phyloP scores from a whole-genome alignment of 2,329 filamentous ascomycete genomes.

The Paraphoma chrysanthemicola region DNA sequence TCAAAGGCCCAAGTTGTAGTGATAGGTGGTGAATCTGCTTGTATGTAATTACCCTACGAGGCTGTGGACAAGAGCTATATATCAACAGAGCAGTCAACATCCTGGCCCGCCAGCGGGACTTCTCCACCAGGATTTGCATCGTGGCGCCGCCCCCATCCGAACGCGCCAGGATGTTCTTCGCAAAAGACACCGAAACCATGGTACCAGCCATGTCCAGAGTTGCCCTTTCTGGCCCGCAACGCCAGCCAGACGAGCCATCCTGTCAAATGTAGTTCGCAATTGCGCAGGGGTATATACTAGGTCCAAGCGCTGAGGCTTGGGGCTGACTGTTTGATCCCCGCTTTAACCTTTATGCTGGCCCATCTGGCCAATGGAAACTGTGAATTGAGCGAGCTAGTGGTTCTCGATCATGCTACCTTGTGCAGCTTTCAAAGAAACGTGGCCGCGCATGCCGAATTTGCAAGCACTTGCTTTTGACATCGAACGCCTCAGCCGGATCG shows the following conservation, averaged over 20 bases:
- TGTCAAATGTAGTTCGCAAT: conserved; percentile 23
- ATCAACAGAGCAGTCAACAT: conserved; percentile 5
- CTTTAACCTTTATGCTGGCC: conserved; percentile 9
- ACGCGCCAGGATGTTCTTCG: conserved; percentile 21
- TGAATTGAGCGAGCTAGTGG: conserved; percentile 1
- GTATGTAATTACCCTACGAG: not conserved
- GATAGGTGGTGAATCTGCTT: not conserved
- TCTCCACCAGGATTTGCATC: conserved; percentile 19
- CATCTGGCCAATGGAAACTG: not conserved
- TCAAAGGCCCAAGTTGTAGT: not conserved
- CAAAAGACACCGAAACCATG: conserved; percentile 28
- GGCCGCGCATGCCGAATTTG: conserved; percentile 17
- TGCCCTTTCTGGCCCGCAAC: conserved; percentile 21
- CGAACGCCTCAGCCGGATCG: conserved; percentile 13
- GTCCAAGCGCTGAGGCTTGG: conserved; percentile 22
- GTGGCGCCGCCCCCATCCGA: conserved; percentile 26
- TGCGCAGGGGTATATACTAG: conserved; percentile 24
- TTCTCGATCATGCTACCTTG: conserved; percentile 2
- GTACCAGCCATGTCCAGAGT: conserved; percentile 22
- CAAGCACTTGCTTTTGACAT: conserved; percentile 3
- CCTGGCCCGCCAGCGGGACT: conserved; percentile 18
- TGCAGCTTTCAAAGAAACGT: conserved; percentile 7
- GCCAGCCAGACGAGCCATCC: conserved; percentile 22
- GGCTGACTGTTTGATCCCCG: conserved; percentile 16
- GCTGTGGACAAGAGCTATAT: conserved; percentile 13